Conservation (phyloP, 371 early-diverging fungal genomes). For the Nosema bombycis region DNA sequence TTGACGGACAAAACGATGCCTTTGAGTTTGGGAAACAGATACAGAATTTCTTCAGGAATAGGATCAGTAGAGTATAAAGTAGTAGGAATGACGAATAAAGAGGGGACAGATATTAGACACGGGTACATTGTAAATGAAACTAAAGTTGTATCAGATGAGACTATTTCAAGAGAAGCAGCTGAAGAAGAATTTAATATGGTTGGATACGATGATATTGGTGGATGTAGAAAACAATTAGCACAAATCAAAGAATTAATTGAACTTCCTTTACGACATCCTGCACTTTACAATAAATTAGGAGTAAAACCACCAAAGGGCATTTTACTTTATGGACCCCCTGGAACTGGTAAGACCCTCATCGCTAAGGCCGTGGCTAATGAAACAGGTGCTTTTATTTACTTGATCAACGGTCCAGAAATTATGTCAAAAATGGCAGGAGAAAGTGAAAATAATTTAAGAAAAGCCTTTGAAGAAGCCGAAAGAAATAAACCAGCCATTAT, state of each 20-base stretch:
- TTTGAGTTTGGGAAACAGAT: slow-evolving; percentile 82
- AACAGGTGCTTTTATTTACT: slow-evolving; percentile 86
- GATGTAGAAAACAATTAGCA: slow-evolving; percentile 93
- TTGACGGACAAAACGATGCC: slow-evolving; percentile 81
- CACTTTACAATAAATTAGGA: slow-evolving; percentile 91
- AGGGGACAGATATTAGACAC: slow-evolving; percentile 50
- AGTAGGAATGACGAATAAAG: slow-evolving; percentile 71
- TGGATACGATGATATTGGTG: slow-evolving; percentile 98
- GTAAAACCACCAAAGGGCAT: slow-evolving; percentile 86
- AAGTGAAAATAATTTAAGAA: slow-evolving; percentile 88
- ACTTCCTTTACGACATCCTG: slow-evolving; percentile 91
- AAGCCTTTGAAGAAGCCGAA: slow-evolving; percentile 96
- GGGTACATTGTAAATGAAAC: slow-evolving; percentile 75
- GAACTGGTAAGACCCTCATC: slow-evolving; percentile 90
- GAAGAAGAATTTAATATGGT: slow-evolving; percentile 86
- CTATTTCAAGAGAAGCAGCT: slow-evolving; percentile 91
- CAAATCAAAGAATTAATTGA: slow-evolving; percentile 97
- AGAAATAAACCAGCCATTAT: slow-evolving; percentile 88
- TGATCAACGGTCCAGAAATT: slow-evolving; percentile 95
- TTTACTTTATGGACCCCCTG: slow-evolving; percentile 89
- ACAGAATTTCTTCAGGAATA: slow-evolving; percentile 84
- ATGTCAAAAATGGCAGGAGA: slow-evolving; percentile 99
- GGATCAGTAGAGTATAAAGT: slow-evolving; percentile 93
- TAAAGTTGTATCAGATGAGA: slow-evolving; percentile 90
- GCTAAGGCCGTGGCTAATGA: slow-evolving; percentile 89